Conservation (phyloP, 129 eudicot species). For the Arctium lappa region DNA sequence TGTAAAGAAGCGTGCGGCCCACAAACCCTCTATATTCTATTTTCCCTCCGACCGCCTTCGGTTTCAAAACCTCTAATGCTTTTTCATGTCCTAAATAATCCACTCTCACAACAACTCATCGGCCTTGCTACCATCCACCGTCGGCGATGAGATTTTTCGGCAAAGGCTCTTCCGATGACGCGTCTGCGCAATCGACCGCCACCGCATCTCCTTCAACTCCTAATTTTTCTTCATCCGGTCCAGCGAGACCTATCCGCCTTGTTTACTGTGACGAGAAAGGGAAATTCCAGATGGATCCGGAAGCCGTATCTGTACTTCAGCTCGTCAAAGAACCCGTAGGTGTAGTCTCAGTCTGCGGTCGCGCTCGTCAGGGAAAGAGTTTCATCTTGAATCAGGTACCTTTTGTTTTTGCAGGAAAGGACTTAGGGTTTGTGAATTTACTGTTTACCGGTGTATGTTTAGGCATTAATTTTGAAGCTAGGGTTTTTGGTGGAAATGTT, state of each 20-base stretch:
- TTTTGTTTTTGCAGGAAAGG: background rate
- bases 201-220: slow-evolving; percentile 29
- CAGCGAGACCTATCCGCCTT: slow-evolving; percentile 85
- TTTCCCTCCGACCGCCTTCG: slow-evolving; percentile 42
- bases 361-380: slow-evolving; percentile 99
- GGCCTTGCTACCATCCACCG: background rate
- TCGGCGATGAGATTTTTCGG: slow-evolving; percentile 38
- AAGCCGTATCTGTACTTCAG: slow-evolving; percentile 83
- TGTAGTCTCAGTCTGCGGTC: slow-evolving; percentile 93
- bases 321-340: slow-evolving; percentile 92
- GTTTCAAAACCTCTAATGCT: slow-evolving; percentile 28
- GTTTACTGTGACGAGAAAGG: slow-evolving; percentile 93
- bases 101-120: slow-evolving; percentile 22
- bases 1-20: slow-evolving; percentile 8
- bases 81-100: background rate
- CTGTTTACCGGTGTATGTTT: background rate
- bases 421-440: slow-evolving; percentile 23
- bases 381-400: slow-evolving; percentile 85
- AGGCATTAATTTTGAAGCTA: background rate
- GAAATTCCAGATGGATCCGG: slow-evolving; percentile 93
- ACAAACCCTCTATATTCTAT: slow-evolving; percentile 12
- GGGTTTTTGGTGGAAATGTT: slow-evolving; percentile 12
- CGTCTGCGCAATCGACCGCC: slow-evolving; percentile 36
- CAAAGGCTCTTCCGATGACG: slow-evolving; percentile 47
- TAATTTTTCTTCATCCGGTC: slow-evolving; percentile 38